These are phyloP conservation scores for Diaporthe vaccinii DNA, from an alignment of 2,329 filamentous ascomycete species.

Conservation along the genomic window DNA sequence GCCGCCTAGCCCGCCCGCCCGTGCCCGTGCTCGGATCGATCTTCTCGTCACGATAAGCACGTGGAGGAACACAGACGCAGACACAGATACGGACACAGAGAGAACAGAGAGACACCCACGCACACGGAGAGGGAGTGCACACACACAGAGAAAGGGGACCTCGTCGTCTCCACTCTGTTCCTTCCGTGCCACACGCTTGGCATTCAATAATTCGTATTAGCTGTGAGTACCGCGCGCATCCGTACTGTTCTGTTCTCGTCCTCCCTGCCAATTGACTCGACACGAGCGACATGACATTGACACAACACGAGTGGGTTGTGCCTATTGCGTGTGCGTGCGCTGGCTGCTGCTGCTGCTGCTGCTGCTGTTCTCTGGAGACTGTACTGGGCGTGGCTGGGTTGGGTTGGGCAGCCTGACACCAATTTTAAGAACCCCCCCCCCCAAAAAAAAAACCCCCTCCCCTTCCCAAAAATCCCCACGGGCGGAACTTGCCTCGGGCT, in stretches of 20 bases:
- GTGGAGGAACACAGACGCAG: conserved; percentile 24
- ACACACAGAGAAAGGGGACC: conserved; percentile 22
- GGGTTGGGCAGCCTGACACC: conserved; percentile 1
- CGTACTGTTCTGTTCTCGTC: conserved; percentile 3
- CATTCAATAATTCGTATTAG: conserved; percentile 28
- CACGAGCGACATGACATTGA: background rate
- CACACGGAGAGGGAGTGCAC: background rate
- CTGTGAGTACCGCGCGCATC: conserved; percentile 24
- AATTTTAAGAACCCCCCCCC: background rate
- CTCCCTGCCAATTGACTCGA: conserved; percentile 10
- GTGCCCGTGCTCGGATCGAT: conserved; percentile 17
- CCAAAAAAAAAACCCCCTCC: background rate
- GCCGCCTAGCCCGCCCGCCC: background rate
- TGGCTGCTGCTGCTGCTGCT: too few species aligned
- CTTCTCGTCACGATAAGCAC: conserved; percentile 23
- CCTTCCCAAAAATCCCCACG: background rate
- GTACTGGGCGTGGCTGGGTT: background rate
- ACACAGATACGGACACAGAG: background rate
- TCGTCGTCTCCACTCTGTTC: conserved; percentile 27
- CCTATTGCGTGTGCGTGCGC: background rate
- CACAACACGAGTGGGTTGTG: conserved; percentile 23
- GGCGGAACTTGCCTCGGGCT: conserved; percentile 26
- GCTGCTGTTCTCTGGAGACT: background rate
- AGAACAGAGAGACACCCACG: background rate
- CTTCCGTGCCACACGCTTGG: conserved; percentile 30